Percentiles rank a stretch among this genome's conserved stretches.
These are phyloP conservation scores for Clonostachys byssicola DNA, from an alignment of 2,329 filamentous ascomycete genomes.

Conservation along the genomic window DNA sequence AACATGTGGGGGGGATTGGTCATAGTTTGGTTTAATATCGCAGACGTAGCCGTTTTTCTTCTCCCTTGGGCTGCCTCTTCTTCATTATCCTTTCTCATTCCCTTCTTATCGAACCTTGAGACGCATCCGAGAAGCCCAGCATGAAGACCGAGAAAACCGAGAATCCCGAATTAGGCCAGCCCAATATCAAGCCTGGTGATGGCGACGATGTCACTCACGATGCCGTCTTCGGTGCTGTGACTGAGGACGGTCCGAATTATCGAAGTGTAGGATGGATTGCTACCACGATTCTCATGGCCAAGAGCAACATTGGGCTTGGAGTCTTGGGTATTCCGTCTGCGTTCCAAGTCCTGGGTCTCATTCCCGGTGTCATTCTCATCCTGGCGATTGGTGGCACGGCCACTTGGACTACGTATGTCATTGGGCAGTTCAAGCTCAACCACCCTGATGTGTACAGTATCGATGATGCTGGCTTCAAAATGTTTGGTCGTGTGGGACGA, in stretches of 20 bases:
- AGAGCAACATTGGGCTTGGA: conserved; percentile 36
- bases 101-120: no score
- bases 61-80: no score
- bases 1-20: no score
- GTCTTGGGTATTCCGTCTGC: conserved; percentile 41
- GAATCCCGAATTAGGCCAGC: no score
- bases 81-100: no score
- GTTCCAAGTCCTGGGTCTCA: conserved; percentile 38
- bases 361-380: conserved; percentile 40
- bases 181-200: no score
- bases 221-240: conserved; percentile 21
- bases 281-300: conserved; percentile 37
- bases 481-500: conserved; percentile 41
- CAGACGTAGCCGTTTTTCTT: no score
- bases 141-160: no score
- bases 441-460: conserved; percentile 48
- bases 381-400: conserved; percentile 32
- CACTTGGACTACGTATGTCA: conserved; percentile 42
- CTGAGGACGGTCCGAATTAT: conserved; percentile 19
- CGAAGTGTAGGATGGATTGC: conserved; percentile 30
- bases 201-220: conserved; percentile 7
- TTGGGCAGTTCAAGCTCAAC: conserved; percentile 44
- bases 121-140: no score
- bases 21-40: no score
- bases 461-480: conserved; percentile 42